Conservation (phyloP, 192 early-diverging fungal genomes). For the Podila horticola region DNA sequence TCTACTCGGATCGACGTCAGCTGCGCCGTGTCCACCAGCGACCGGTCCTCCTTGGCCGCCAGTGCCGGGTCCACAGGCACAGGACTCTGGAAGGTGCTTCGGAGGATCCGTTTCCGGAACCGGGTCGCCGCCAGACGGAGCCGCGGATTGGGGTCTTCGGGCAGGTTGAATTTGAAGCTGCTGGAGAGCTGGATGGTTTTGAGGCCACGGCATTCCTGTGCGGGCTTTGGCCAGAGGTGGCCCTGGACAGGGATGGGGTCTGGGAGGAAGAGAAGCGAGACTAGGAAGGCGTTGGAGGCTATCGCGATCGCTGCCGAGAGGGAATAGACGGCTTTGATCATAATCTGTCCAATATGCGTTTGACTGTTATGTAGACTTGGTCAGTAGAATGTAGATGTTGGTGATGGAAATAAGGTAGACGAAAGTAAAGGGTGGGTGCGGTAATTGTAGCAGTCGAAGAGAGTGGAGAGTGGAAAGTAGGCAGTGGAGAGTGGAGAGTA, state of each 20-base stretch:
- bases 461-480: background rate
- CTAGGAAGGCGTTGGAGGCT: slow-evolving; percentile 37
- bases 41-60: slow-evolving; percentile 16
- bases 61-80: slow-evolving; percentile 16
- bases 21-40: background rate
- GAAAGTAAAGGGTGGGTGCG: background rate
- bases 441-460: no score
- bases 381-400: background rate
- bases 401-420: background rate
- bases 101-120: slow-evolving; percentile 20
- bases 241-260: slow-evolving; percentile 18
- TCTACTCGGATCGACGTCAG: slow-evolving; percentile 1
- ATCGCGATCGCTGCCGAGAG: slow-evolving; percentile 36
- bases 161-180: slow-evolving; percentile 22
- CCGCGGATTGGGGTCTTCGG: slow-evolving; percentile 19
- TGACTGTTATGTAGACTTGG: background rate
- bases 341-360: background rate
- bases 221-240: slow-evolving; percentile 43
- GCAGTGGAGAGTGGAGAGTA: background rate
- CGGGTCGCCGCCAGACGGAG: slow-evolving; percentile 9
- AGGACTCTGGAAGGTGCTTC: slow-evolving; percentile 24
- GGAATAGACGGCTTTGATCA: slow-evolving; percentile 26
- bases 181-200: slow-evolving; percentile 21
- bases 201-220: slow-evolving; percentile 24
- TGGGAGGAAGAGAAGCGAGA: slow-evolving; percentile 30